phyloP scores from a whole-genome alignment of 192 early-diverging fungal species.

The Paraglomus occultum region DNA sequence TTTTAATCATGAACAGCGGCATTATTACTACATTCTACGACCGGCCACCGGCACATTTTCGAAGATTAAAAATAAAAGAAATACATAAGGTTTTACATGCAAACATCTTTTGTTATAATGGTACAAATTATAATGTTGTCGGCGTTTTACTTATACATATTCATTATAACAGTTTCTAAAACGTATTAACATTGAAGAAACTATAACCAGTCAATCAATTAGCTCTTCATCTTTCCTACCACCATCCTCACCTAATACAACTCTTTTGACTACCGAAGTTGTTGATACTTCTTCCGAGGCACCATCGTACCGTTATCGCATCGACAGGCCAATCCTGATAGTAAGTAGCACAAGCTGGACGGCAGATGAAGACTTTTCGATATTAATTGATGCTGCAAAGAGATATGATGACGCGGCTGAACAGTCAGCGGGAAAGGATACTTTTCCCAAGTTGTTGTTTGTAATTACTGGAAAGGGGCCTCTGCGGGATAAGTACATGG shows the following conservation, averaged over 20 bases:
- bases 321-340: conserved; percentile 72
- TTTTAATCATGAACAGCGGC: conserved; percentile 49
- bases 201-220: conserved; percentile 41
- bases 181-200: conserved; percentile 41
- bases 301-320: conserved; percentile 36
- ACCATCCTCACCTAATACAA: conserved; percentile 33
- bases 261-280: conserved; percentile 45
- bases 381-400: conserved; percentile 69
- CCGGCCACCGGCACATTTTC: conserved; percentile 76
- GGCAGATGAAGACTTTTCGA: conserved; percentile 90
- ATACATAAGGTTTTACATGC: conserved; percentile 58
- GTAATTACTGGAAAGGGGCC: conserved; percentile 95
- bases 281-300: conserved; percentile 6
- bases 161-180: conserved; percentile 39
- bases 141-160: background rate
- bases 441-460: conserved; percentile 63
- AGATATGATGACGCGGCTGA: conserved; percentile 48
- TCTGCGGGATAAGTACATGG: conserved; percentile 65
- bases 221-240: conserved; percentile 40
- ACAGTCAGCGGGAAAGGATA: conserved; percentile 23
- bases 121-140: background rate
- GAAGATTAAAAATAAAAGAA: conserved; percentile 56
- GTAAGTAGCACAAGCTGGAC: conserved; percentile 95
- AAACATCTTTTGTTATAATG: background rate
- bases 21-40: conserved; percentile 78